Evolutionary conservation across 768 basidiomycete genomes (phyloP).

Genomic region (Postia placenta): DNA sequence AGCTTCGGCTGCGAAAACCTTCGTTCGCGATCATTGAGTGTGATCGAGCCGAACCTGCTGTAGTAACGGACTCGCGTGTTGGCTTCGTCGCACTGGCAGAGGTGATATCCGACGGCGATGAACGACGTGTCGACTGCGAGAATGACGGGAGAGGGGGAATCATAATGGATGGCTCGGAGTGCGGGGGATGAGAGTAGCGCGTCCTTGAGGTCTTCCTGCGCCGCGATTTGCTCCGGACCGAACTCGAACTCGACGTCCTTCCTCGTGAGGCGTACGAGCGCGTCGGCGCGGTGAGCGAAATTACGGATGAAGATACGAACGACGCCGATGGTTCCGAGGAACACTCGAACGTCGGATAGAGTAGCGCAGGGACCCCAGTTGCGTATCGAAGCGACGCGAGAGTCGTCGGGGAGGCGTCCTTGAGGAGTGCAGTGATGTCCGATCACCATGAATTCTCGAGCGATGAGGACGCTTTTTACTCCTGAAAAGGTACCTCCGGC

Average conservation of each 20-base stretch:
- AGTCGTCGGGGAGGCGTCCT: slow-evolving; percentile 24
- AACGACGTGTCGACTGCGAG: slow-evolving; percentile 16
- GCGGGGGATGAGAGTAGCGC: slow-evolving; percentile 2
- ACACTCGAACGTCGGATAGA: slow-evolving; percentile 19
- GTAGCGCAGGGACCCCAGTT: slow-evolving; percentile 16
- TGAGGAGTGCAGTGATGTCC: slow-evolving; percentile 33
- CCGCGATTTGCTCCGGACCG: slow-evolving; percentile 4
- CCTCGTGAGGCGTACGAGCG: slow-evolving; percentile 15
- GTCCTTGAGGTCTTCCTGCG: slow-evolving; percentile 14
- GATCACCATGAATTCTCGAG: slow-evolving; percentile 18
- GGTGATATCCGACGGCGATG: slow-evolving; percentile 20
- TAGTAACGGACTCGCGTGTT: slow-evolving; percentile 16
- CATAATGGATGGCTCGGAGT: slow-evolving; percentile 15
- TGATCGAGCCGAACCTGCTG: slow-evolving; percentile 32
- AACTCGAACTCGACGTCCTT: slow-evolving; percentile 18
- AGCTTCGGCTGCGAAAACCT: slow-evolving; percentile 21
- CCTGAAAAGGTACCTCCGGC: slow-evolving; percentile 20
- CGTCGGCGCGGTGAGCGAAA: slow-evolving; percentile 12
- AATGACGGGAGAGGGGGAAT: slow-evolving; percentile 4
- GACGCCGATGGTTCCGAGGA: slow-evolving; percentile 18
- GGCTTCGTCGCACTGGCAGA: slow-evolving; percentile 20
- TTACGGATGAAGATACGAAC: slow-evolving; percentile 7
- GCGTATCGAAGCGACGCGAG: slow-evolving; percentile 19
- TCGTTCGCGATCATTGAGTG: slow-evolving; percentile 24
- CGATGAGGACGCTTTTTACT: not conserved